A percentile compares a stretch with the other conserved stretches of the same genome.
phyloP scores from a whole-genome alignment of 176 grass and related monocot species.

The Cymbopogon citratus region DNA sequence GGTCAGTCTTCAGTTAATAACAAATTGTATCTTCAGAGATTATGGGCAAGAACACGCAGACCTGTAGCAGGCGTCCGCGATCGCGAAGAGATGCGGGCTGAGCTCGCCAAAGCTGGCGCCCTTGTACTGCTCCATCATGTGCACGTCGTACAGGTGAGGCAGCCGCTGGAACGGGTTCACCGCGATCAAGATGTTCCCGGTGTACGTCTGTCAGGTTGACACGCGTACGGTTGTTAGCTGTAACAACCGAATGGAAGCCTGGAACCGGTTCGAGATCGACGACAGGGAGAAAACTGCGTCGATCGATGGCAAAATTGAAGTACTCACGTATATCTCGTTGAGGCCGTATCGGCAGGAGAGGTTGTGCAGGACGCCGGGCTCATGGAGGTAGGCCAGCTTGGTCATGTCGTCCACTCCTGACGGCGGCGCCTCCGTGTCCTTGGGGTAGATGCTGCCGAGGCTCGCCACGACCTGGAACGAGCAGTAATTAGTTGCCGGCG shows the following conservation, averaged over 20 bases:
- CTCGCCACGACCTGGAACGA: conserved; percentile 58
- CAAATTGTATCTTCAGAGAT: neutral
- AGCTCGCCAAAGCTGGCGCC: conserved; percentile 82
- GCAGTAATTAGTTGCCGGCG: too few relatives aligned
- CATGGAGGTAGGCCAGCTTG: conserved; percentile 91
- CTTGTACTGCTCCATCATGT: conserved; percentile 99
- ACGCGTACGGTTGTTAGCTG: neutral
- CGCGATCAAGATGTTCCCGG: conserved; percentile 94
- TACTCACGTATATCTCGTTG: conserved; percentile 79
- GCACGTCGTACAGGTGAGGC: conserved; percentile 78
- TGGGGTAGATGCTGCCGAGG: conserved; percentile 73
- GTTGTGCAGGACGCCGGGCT: conserved; percentile 77
- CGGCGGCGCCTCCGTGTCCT: conserved; percentile 79
- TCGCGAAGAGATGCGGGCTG: conserved; percentile 81
- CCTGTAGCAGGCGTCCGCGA: conserved; percentile 90
- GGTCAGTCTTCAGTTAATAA: neutral
- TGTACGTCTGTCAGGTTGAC: conserved; percentile 59
- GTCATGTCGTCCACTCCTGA: conserved; percentile 97
- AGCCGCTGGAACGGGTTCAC: conserved; percentile 88
- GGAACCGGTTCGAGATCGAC: neutral
- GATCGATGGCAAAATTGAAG: neutral
- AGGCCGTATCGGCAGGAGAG: conserved; percentile 60
- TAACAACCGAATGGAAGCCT: neutral
- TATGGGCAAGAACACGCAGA: neutral
- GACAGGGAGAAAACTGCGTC: neutral